These are phyloP conservation scores for Russula vinacea DNA, from an alignment of 768 basidiomycete species.

Conservation along the genomic window DNA sequence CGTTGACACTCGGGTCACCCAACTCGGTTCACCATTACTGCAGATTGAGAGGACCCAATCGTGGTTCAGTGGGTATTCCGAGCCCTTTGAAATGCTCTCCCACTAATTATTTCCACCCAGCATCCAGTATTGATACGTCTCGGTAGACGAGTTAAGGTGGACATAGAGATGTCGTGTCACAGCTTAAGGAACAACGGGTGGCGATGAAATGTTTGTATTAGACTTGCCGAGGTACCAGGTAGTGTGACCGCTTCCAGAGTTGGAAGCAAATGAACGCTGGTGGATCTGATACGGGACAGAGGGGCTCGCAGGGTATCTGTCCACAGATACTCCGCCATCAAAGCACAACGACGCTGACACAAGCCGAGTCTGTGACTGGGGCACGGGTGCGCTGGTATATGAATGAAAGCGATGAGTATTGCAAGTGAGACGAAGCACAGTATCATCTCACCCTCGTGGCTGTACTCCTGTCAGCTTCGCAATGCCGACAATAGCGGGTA, in stretches of 20 bases:
- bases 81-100: not conserved
- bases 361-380: not conserved
- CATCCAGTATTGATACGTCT: not conserved
- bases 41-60: not conserved
- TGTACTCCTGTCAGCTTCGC: slow-evolving; percentile 4
- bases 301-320: not conserved
- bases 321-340: not conserved
- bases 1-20: not conserved
- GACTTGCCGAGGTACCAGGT: not conserved
- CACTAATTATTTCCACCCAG: not conserved
- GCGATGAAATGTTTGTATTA: not conserved
- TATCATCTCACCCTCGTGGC: not conserved
- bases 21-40: slow-evolving; percentile 1
- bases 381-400: not conserved
- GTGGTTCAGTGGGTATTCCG: slow-evolving; percentile 4
- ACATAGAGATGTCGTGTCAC: slow-evolving; percentile 7
- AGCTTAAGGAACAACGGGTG: slow-evolving; percentile 1
- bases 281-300: not conserved
- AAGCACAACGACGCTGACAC: not conserved
- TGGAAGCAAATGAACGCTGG: not conserved
- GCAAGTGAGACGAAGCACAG: not conserved
- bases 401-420: not conserved
- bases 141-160: not conserved
- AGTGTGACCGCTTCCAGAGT: slow-evolving; percentile 8
- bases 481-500: not conserved